These are phyloP conservation scores for Boletus edulis DNA, from an alignment of 768 basidiomycete species.

Conservation along the genomic window DNA sequence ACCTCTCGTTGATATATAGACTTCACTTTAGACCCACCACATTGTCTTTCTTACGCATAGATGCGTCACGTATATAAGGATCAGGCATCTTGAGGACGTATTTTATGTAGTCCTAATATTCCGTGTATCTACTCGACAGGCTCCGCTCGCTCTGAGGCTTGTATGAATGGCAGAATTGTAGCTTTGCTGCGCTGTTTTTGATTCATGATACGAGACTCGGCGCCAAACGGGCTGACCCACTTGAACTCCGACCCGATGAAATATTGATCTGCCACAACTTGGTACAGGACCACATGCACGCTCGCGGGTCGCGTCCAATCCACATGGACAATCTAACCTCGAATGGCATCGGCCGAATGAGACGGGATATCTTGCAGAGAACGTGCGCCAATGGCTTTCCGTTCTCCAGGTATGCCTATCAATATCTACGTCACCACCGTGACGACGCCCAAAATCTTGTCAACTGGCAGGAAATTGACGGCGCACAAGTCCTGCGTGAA, in stretches of 20 bases:
- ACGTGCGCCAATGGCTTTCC: constrained; percentile 30
- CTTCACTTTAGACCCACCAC: constrained; percentile 19
- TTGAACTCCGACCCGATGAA: constrained; percentile 13
- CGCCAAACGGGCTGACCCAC: neutral
- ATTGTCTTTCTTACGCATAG: constrained; percentile 21
- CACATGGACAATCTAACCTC: constrained; percentile 23
- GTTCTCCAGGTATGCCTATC: constrained; percentile 31
- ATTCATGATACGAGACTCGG: too few relatives aligned
- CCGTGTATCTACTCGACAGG: constrained; percentile 25
- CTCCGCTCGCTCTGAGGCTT: constrained; percentile 8
- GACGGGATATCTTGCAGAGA: constrained; percentile 16
- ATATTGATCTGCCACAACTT: neutral
- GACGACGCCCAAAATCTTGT: constrained; percentile 1
- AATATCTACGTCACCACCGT: neutral
- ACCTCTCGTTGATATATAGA: constrained; percentile 21
- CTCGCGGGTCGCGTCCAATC: constrained; percentile 10
- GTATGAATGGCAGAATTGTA: constrained; percentile 22
- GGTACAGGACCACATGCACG: constrained; percentile 11
- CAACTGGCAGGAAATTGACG: constrained; percentile 28
- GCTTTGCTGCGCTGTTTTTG: neutral
- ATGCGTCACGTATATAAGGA: constrained; percentile 32
- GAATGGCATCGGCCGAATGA: constrained; percentile 22
- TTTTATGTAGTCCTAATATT: constrained; percentile 34
- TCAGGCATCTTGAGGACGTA: constrained; percentile 36
- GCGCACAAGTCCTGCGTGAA: constrained; percentile 67